Percentiles rank a stretch among this genome's conserved stretches.
Conservation (phyloP, 2,329 filamentous ascomycete species). For the Clonostachys byssicola region DNA sequence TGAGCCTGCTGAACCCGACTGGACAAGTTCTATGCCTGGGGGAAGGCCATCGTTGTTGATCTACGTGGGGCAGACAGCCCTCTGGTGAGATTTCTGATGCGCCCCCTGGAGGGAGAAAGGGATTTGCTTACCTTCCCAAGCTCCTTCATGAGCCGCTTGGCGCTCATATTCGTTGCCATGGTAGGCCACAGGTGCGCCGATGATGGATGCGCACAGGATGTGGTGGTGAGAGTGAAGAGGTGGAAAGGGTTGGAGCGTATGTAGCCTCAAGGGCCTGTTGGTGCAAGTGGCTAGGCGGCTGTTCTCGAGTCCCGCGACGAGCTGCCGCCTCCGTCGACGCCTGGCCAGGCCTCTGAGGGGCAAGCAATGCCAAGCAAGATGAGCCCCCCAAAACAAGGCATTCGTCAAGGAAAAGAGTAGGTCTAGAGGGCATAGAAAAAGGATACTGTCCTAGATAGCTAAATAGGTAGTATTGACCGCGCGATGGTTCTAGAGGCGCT, state of each 20-base stretch:
- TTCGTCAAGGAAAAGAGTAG: too few species aligned
- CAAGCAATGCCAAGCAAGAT: too few species aligned
- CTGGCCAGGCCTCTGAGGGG: too few species aligned
- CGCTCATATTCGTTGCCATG: slow-evolving; percentile 42
- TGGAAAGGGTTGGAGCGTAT: background rate
- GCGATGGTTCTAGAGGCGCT: too few species aligned
- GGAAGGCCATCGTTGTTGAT: slow-evolving; percentile 51
- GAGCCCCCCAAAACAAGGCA: too few species aligned
- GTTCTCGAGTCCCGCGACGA: too few species aligned
- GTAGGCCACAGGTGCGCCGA: background rate
- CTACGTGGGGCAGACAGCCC: slow-evolving; percentile 22
- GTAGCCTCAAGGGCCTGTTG: background rate
- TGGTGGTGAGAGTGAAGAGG: background rate
- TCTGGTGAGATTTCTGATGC: background rate
- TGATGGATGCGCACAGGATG: background rate
- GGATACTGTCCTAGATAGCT: too few species aligned
- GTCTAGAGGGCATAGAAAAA: too few species aligned
- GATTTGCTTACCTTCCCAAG: slow-evolving; percentile 42
- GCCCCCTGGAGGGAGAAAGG: background rate
- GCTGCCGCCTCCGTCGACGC: too few species aligned
- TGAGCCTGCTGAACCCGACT: slow-evolving; percentile 79
- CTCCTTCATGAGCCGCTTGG: slow-evolving; percentile 57
- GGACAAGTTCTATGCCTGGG: slow-evolving; percentile 72
- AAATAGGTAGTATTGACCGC: too few species aligned
- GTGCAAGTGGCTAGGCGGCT: background rate